Conservation (phyloP, 345 rosid genomes). For the Erucastrum elatum region DNA sequence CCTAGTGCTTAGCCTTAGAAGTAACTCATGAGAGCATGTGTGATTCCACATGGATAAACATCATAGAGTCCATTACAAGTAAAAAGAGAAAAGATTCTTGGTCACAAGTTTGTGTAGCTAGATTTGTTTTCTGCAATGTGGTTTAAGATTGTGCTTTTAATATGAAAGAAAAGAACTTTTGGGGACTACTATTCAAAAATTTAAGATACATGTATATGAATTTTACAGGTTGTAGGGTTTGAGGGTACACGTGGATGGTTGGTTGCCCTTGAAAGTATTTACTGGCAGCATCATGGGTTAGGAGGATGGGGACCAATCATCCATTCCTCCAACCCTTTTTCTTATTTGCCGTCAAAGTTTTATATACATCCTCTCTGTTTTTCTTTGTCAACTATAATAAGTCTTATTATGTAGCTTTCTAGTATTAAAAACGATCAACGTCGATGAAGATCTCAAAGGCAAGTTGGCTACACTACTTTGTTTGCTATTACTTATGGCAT, state of each 20-base stretch:
- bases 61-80: conserved; percentile 33
- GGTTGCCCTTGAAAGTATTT: conserved; percentile 24
- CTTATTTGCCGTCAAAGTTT: conserved; percentile 1
- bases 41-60: conserved; percentile 37
- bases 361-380: not conserved
- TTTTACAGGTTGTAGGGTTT: conserved; percentile 37
- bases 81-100: not conserved
- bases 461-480: not conserved
- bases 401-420: not conserved
- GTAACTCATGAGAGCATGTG: conserved; percentile 35
- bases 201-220: conserved; percentile 7
- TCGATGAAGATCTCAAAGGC: not conserved
- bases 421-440: not conserved
- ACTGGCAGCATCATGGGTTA: conserved; percentile 31
- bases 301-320: conserved; percentile 19
- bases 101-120: not conserved
- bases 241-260: conserved; percentile 40
- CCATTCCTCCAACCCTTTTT: not conserved
- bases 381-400: not conserved
- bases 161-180: not conserved
- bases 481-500: not conserved
- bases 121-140: conserved; percentile 2
- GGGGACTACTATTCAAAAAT: not conserved
- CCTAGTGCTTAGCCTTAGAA: not conserved
- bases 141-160: not conserved